Evolutionary conservation across 2,329 filamentous ascomycete genomes (phyloP), one percentile per base, ranked within the genome.

Genomic region (Clonostachys rosea): DNA sequence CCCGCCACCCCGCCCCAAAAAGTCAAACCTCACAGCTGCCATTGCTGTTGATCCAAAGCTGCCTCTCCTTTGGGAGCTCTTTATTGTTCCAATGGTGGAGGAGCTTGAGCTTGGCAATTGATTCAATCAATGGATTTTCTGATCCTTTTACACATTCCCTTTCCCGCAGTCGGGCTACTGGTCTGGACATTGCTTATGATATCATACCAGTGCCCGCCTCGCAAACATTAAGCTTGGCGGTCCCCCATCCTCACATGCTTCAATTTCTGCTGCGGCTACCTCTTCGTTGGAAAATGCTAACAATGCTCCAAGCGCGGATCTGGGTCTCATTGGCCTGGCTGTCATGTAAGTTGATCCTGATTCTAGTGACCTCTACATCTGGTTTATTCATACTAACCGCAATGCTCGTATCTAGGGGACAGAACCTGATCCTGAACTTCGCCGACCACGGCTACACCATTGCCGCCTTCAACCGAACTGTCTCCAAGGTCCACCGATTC

Each of bases 401-500:
- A 40, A 40, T 33, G 42, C 42, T 13, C 46, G 47, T 48, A 44
- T 13, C 36, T 54, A 81, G 78, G 82, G 82, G 79, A 70, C 86
- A 91, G 79, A 94, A 92, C 78, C 76, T 94, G 73, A 91, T 94
- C 70, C 74, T 94, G 66, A 94, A 94, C 73, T 89, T 86, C 76
- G 89, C 89, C 62, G 89, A 94, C 71, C 84, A 92, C 63, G 87
- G 91, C 66, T 97, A 95, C 84, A 97, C 90, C 68, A 89, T 99
- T 66, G 88, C 92, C 74, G 94, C 92, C 60, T 99, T 88, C 85
- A 99, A 99, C 87, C 89, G 94, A 74, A 99, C 94, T 61, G 89
- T 96, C 61, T 84, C 90, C 74, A 99, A 99, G 85, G 94, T 99
- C 72, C 91, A 97, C 79, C 81, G 81, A 61, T 96, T 96, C 83